Base-by-base conservation (phyloP, 2,329 filamentous ascomycete species). In the Paraphoma chrysanthemicola region DNA sequence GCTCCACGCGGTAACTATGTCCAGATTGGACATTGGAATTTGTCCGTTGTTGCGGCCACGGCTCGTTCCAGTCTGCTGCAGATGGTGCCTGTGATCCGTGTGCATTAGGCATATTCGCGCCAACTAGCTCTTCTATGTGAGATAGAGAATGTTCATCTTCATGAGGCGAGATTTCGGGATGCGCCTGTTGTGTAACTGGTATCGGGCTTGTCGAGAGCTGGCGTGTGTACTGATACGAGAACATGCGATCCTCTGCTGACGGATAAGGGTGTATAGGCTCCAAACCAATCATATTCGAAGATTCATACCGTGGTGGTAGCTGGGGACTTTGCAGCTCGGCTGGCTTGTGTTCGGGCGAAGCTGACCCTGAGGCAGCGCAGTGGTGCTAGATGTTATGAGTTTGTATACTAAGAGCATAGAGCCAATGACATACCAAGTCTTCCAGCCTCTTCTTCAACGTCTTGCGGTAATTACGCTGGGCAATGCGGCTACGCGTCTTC, bases 381-480 rank as follows among this genome's bases (percentile, higher is more conserved):
- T 90, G 87, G 84, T 94, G 91, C 67, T 68, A 52, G 31, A 51
- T 45, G 41, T 16, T 23, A 64, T 68, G 58, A 70, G 66, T 49
- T 63, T 48, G 49, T 30, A 53, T 59, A 55, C 52, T 47, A 60
- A 47, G 28, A 29, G 48, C 48, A 46, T 52, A 5, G 23, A 5
- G 41, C 49, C 52, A 52, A 38, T 33, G 53, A 70, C 67, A 62
- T 47, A 68, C 66, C 68, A 94, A 85, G 74, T 94, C 91, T 82
- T 94, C 90, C 73, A 95, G 83, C 71, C 91, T 88, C 82, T 90
- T 90, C 90, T 95, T 94, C 69, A 94, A 88, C 87, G 94, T 94
- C 87, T 94, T 94, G 85, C 91, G 93, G 82, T 97, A 97, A 83
- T 97, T 97, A 71, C 93, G 90, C 81, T 98, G 94, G 67, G 94